phyloP scores from a whole-genome alignment of 768 basidiomycete genomes.

The Agaricus blazei region DNA sequence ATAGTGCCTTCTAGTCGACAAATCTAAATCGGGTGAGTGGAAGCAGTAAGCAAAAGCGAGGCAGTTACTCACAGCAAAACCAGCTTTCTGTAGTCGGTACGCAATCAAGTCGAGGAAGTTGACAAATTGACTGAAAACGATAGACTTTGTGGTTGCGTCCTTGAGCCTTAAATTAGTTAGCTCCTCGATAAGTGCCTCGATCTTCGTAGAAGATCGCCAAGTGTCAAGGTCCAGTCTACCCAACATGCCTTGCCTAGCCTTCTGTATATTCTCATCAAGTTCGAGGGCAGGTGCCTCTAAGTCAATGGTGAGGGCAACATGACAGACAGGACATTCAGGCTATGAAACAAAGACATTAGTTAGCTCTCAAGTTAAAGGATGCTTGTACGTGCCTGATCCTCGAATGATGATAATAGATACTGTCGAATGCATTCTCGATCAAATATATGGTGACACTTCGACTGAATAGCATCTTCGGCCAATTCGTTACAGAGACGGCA shows the following conservation, averaged over 20 bases:
- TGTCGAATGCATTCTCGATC: slow-evolving; percentile 95
- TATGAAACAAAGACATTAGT: slow-evolving; percentile 20
- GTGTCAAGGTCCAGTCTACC: slow-evolving; percentile 83
- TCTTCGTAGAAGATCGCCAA: slow-evolving; percentile 96
- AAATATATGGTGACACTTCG: slow-evolving; percentile 91
- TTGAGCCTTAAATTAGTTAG: slow-evolving; percentile 76
- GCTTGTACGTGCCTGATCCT: slow-evolving; percentile 45
- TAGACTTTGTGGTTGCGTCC: slow-evolving; percentile 90
- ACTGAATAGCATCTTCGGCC: slow-evolving; percentile 94
- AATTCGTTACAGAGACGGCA: slow-evolving; percentile 97
- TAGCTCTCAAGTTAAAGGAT: background rate
- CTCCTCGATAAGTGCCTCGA: slow-evolving; percentile 95
- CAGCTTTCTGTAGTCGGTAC: slow-evolving; percentile 85
- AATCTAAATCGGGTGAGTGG: slow-evolving; percentile 40
- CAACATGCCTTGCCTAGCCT: slow-evolving; percentile 83
- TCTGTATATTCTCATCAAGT: slow-evolving; percentile 51
- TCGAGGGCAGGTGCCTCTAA: slow-evolving; percentile 93
- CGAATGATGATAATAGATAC: slow-evolving; percentile 75
- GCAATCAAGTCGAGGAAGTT: slow-evolving; percentile 93
- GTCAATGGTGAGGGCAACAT: slow-evolving; percentile 88
- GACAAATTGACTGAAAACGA: slow-evolving; percentile 96
- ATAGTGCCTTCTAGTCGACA: slow-evolving; percentile 96
- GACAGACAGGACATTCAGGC: slow-evolving; percentile 95
- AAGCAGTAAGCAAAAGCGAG: background rate
- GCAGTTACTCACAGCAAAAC: slow-evolving; percentile 66